Conservation (phyloP, 2,329 filamentous ascomycete genomes). For the Diaporthe sp. region DNA sequence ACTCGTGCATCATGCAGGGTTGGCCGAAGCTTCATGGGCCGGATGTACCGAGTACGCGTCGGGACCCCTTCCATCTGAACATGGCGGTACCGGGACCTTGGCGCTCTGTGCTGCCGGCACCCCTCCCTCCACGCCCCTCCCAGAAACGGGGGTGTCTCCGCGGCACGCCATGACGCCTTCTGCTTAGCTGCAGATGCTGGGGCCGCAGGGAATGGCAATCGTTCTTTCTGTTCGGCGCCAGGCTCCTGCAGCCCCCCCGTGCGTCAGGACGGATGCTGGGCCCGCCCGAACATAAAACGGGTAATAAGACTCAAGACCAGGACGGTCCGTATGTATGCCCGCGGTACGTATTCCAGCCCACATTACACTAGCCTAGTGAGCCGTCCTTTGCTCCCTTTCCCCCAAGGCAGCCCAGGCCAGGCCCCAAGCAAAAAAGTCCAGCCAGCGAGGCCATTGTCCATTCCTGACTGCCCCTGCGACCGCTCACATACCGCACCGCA, state of each 20-base stretch:
- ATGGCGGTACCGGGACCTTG: slow-evolving; percentile 26
- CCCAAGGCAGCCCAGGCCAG: background rate
- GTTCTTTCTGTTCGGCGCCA: slow-evolving; percentile 25
- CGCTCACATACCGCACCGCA: background rate
- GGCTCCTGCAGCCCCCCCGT: slow-evolving; percentile 29
- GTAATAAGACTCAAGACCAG: slow-evolving; percentile 27
- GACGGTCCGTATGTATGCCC: slow-evolving; percentile 5
- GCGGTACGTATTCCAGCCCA: background rate
- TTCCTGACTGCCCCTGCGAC: background rate
- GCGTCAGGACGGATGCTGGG: slow-evolving; percentile 30
- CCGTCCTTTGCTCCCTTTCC: background rate
- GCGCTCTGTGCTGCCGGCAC: slow-evolving; percentile 12
- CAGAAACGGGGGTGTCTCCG: slow-evolving; percentile 33
- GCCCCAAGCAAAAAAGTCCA: background rate
- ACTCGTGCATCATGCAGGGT: slow-evolving; percentile 36
- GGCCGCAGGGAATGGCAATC: slow-evolving; percentile 33
- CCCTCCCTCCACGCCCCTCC: slow-evolving; percentile 28
- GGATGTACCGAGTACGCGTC: slow-evolving; percentile 30
- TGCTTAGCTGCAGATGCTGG: slow-evolving; percentile 36
- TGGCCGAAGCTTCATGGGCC: slow-evolving; percentile 27
- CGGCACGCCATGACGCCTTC: slow-evolving; percentile 35
- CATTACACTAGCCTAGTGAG: too few relatives aligned
- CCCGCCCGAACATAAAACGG: slow-evolving; percentile 29
- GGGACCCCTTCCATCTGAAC: slow-evolving; percentile 23
- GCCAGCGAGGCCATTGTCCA: background rate